Evolutionary conservation across 2,329 filamentous ascomycete genomes (phyloP), one percentile per base, ranked within the genome.

Genomic region (Alternaria hordeiaustralica): DNA sequence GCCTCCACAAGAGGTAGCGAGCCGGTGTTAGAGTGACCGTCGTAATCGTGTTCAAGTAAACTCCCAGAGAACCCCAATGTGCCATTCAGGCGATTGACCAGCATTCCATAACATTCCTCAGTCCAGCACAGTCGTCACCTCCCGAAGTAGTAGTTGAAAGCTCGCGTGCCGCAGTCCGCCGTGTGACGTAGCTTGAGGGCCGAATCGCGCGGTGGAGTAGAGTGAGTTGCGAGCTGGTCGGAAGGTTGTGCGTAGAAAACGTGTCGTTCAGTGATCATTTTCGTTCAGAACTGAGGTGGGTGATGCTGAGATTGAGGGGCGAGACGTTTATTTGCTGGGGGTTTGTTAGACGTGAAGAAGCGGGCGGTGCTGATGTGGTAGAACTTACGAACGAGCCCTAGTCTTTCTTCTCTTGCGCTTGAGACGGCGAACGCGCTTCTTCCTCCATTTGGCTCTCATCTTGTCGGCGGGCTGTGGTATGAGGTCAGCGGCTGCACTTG

Each of bases 401-500:
- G 96, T 97, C 95, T 99, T 99, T 94, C 96, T 96, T 88, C 96
- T 94, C 94, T 99, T 99, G 84, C 94, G 92, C 92, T 98, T 98
- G 85, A 99, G 93, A 86, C 96, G 91, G 82, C 96, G 90, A 87
- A 97, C 94, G 85, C 96, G 90, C 95, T 99, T 99, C 92, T 99
- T 99, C 89, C 95, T 96, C 96, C 96, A 98, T 89, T 98, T 98
- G 83, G 94, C 94, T 96, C 95, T 91, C 89, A 91, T 90, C 83
- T 83, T 85, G 83, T 82, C 79, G 77, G 79, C 76, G 76, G 73
- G 70, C 70, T 76, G 66, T 71, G 51, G 63, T 68, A 63, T 70
- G 66, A 72, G 64, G 74, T 79, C 65, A 79, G 77, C 58, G 64
- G 55, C 58, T 68, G 66, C 63, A 60, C 41, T 65, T 55, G 57